Evolutionary conservation across 2,329 filamentous ascomycete genomes (phyloP).

Genomic region (Zopfia rhizophila): DNA sequence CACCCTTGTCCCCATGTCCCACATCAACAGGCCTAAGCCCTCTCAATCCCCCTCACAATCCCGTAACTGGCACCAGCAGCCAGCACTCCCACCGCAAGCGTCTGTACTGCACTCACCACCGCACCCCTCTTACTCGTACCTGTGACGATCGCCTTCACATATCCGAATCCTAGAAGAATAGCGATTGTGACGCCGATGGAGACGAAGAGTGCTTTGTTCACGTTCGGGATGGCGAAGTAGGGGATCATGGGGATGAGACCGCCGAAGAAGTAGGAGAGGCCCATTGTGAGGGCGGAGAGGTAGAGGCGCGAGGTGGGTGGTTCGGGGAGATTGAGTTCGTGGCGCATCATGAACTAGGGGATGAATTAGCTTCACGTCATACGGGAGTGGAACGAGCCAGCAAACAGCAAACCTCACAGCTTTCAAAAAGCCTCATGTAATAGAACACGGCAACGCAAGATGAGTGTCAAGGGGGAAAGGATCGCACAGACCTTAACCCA

Average conservation of each 20-base stretch:
- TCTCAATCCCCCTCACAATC: conserved; percentile 22
- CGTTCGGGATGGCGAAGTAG: conserved; percentile 58
- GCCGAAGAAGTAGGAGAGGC: conserved; percentile 51
- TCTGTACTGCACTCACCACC: conserved; percentile 20
- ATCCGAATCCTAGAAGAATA: conserved; percentile 63
- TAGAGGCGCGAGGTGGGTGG: conserved; percentile 56
- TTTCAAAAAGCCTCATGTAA: too few species aligned
- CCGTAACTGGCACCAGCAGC: conserved; percentile 26
- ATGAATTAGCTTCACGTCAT: background rate
- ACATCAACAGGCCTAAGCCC: too few species aligned
- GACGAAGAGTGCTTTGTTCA: conserved; percentile 56
- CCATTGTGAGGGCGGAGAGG: conserved; percentile 57
- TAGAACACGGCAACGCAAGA: background rate
- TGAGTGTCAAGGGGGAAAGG: background rate
- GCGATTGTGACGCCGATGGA: conserved; percentile 64
- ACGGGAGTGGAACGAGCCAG: background rate
- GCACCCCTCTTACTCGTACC: conserved; percentile 11
- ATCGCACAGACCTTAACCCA: conserved; percentile 55
- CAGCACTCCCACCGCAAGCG: conserved; percentile 22
- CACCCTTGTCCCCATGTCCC: too few species aligned
- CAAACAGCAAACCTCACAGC: background rate
- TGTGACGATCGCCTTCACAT: conserved; percentile 54
- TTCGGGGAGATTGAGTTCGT: conserved; percentile 61
- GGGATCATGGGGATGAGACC: conserved; percentile 61
- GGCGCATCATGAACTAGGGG: conserved; percentile 67